These are phyloP conservation scores for fission yeast (Schizosaccharomyces pombe) DNA, from an alignment of 805 yeast genomes.

Conservation along the genomic window DNA sequence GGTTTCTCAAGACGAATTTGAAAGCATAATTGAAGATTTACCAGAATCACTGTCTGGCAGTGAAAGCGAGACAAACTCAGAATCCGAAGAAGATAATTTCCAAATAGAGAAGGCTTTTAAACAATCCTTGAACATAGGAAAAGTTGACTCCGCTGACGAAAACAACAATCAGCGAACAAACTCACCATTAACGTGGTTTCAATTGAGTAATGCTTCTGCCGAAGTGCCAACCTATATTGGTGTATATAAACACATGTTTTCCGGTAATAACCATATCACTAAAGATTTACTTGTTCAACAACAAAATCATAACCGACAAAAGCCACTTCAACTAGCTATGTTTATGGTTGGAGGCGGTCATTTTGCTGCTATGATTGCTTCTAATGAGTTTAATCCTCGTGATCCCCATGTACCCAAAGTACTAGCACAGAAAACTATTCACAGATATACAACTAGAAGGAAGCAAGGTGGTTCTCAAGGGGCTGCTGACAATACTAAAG, in stretches of 20 bases:
- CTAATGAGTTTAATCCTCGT: conserved; percentile 42
- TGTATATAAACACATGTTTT: neutral
- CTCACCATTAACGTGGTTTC: neutral
- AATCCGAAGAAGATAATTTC: conserved; percentile 11
- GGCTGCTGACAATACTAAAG: conserved; percentile 74
- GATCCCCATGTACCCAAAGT: conserved; percentile 20
- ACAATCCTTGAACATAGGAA: neutral
- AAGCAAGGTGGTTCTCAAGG: conserved; percentile 96
- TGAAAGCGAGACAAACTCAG: conserved; percentile 21
- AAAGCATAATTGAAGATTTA: conserved; percentile 18
- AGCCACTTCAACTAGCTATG: conserved; percentile 32
- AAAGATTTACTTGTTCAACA: neutral
- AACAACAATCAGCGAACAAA: neutral
- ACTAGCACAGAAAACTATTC: conserved; percentile 63
- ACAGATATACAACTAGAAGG: conserved; percentile 83
- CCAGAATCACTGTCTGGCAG: conserved; percentile 33
- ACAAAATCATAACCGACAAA: neutral
- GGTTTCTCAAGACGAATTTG: conserved; percentile 35
- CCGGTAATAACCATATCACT: neutral
- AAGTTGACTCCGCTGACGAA: neutral
- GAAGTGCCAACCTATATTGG: neutral
- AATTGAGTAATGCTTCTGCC: neutral
- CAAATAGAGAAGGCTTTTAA: neutral
- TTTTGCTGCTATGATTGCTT: conserved; percentile 82
- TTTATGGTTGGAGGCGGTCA: conserved; percentile 96